A percentile compares a stretch with the other conserved stretches of the same genome.
These are phyloP conservation scores for Cicer bijugum DNA, from an alignment of 306 rosid species.

Conservation along the genomic window DNA sequence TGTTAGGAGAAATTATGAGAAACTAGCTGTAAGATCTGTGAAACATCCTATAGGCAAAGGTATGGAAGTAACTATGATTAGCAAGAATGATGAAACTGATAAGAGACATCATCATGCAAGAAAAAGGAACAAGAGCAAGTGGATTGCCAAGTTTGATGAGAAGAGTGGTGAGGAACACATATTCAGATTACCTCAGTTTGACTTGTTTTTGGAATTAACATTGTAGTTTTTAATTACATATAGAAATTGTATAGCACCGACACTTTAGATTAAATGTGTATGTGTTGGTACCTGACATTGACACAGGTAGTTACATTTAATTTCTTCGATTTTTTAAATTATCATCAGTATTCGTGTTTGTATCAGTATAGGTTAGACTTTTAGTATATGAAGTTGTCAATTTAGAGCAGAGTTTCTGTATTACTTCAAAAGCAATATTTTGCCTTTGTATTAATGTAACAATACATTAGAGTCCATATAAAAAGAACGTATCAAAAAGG, in stretches of 20 bases:
- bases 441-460: background rate
- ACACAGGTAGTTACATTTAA: too few species aligned
- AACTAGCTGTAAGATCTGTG: constrained; percentile 57
- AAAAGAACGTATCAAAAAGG: background rate
- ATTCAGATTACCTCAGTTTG: constrained; percentile 51
- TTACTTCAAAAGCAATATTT: too few species aligned
- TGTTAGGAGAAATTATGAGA: constrained; percentile 48
- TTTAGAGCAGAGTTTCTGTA: too few species aligned
- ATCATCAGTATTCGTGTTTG: too few species aligned
- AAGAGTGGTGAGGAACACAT: constrained; percentile 77
- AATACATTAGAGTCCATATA: background rate
- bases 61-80: constrained; percentile 61
- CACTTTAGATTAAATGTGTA: too few species aligned
- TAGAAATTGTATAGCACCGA: too few species aligned
- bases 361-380: background rate
- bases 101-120: constrained; percentile 26
- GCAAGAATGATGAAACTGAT: constrained; percentile 38
- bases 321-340: too few species aligned
- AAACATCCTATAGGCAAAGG: constrained; percentile 62
- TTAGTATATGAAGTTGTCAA: too few species aligned
- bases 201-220: constrained; percentile 15
- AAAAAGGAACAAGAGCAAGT: constrained; percentile 55
- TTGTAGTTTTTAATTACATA: background rate
- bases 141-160: constrained; percentile 67
- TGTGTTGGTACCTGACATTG: too few species aligned